Base-by-base conservation (phyloP, 306 rosid genomes). In the Glycine latifolia region DNA sequence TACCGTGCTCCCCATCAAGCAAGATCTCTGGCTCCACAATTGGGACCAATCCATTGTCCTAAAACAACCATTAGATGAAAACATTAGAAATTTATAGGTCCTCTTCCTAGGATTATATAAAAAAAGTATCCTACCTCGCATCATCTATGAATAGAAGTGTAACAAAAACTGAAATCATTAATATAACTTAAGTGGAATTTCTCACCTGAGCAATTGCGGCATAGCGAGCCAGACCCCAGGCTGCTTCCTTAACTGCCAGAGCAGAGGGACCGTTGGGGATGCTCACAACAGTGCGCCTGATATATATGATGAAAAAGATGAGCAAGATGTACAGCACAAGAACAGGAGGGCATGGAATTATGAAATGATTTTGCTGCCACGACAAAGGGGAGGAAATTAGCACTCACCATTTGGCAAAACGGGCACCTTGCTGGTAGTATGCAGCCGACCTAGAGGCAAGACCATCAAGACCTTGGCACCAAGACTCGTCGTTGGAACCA, bases 181-280 rank as follows among this genome's bases (percentile, higher is more conserved):
- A 31, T 31, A 6, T 67, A 33, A 60, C 3, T 44, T 4, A 5
- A 71, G 44, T 50, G 60, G 70, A 33, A 26, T 56, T 73, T 75
- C 86, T 86, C 68, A 94, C 98, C 89, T 92, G 98, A 33, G 95
- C 35, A 83, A 92, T 91, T 75, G 97, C 89, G 33, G 98, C 98
- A 69, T 94, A 94, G 85, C 98, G 98, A 73, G 98, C 98, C 0
- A 94, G 92, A 73, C 98, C 97, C 83, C 83, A 80, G 43, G 83
- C 83, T 59, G 83, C 83, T 71, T 80, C 83, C 78, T 80, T 80
- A 6, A 94, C 97, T 11, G 98, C 98, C 33, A 94, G 86, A 81
- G 94, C 94, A 67, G 98, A 88, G 86, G 98, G 98, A 69, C 98
- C 98, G 8, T 92, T 94, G 90, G 98, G 98, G 73, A 94, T 94